Conservation (phyloP, 805 yeast genomes). For the Saccharomycopsis sp. region DNA sequence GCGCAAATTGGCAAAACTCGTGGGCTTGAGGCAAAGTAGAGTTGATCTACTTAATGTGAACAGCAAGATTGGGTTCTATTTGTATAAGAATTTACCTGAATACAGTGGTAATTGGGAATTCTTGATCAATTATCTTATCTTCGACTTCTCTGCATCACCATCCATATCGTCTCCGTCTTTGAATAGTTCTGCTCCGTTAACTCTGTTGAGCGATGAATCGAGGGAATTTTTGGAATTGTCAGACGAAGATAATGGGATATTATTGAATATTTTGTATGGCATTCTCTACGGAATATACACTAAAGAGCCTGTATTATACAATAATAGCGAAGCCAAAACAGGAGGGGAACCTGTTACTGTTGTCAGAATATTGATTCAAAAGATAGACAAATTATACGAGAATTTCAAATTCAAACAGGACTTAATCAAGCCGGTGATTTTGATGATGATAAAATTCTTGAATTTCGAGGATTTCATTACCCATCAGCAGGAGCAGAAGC, state of each 20-base stretch:
- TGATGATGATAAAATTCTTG: constrained; percentile 12
- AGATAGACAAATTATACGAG: constrained; percentile 16
- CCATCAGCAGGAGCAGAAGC: constrained; percentile 15
- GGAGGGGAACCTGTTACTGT: constrained; percentile 7
- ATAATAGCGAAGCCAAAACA: constrained; percentile 5
- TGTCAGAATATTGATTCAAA: constrained; percentile 14
- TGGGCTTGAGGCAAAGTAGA: constrained; percentile 11
- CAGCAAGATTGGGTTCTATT: constrained; percentile 13
- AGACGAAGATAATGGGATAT: constrained; percentile 23
- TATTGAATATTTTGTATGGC: constrained; percentile 37
- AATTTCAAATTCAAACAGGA: background rate
- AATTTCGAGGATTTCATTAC: background rate
- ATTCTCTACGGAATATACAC: constrained; percentile 23
- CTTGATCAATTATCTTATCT: constrained; percentile 13
- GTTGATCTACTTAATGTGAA: background rate
- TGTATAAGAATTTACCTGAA: constrained; percentile 13
- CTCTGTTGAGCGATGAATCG: constrained; percentile 26
- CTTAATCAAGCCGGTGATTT: background rate
- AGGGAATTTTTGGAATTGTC: constrained; percentile 29
- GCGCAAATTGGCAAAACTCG: constrained; percentile 6
- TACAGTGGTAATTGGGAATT: constrained; percentile 18
- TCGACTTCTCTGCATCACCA: background rate
- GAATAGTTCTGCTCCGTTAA: background rate
- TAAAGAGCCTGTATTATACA: constrained; percentile 21
- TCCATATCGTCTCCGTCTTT: background rate